Conservation (phyloP, 306 rosid species). For the Calophaca sinica region DNA sequence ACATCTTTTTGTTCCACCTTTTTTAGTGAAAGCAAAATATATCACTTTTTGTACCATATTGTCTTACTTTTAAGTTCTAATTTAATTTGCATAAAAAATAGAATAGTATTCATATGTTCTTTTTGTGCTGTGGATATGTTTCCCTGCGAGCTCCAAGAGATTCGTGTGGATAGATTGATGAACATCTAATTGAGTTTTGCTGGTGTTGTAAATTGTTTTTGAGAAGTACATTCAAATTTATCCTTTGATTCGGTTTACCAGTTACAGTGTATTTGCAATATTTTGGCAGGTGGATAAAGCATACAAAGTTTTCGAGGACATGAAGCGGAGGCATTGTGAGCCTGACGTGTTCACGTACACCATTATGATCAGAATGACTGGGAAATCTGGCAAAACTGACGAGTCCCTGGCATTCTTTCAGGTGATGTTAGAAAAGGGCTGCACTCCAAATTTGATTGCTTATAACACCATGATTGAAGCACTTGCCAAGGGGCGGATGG, state of each 20-base stretch:
- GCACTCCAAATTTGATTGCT: slow-evolving; percentile 65
- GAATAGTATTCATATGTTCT: background rate
- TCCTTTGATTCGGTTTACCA: slow-evolving; percentile 46
- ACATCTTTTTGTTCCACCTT: background rate
- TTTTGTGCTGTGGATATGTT: background rate
- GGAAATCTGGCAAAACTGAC: slow-evolving; percentile 67
- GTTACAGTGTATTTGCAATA: slow-evolving; percentile 44
- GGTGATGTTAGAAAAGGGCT: slow-evolving; percentile 73
- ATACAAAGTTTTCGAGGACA: slow-evolving; percentile 77
- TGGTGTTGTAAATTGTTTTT: slow-evolving; percentile 23
- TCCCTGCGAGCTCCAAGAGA: background rate
- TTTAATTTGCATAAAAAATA: background rate
- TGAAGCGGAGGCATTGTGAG: slow-evolving; percentile 83
- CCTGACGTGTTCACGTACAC: slow-evolving; percentile 87
- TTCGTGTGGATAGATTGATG: slow-evolving; percentile 34
- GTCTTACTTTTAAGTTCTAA: background rate
- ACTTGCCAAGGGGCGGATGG: slow-evolving; percentile 78
- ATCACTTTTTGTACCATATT: background rate
- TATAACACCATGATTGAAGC: slow-evolving; percentile 88
- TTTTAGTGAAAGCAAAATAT: background rate
- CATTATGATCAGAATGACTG: slow-evolving; percentile 90
- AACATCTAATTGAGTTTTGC: slow-evolving; percentile 27
- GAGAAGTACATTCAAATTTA: slow-evolving; percentile 11
- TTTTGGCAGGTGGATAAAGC: slow-evolving; percentile 76
- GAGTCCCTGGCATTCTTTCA: slow-evolving; percentile 66